A percentile compares a stretch with the other conserved stretches of the same genome.
Conservation (phyloP, 257 asterid species). For the Knoxia roxburghii region DNA sequence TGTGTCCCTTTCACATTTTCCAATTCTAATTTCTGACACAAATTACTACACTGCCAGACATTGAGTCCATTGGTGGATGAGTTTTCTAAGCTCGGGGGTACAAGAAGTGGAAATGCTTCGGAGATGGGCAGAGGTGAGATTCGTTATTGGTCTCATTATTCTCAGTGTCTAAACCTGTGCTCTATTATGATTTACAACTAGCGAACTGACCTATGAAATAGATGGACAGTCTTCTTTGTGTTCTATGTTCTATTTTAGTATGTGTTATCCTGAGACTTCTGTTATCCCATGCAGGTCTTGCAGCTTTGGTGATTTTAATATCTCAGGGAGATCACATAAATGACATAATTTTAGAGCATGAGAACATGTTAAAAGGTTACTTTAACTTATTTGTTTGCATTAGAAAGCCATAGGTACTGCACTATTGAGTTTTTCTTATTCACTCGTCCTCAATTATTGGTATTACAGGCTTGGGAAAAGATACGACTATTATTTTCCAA, state of each 20-base stretch:
- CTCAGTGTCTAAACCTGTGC: background rate
- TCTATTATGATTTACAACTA: background rate
- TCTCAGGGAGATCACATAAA: slow-evolving; percentile 68
- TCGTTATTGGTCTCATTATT: slow-evolving; percentile 11
- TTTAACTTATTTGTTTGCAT: slow-evolving; percentile 17
- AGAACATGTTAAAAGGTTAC: slow-evolving; percentile 64
- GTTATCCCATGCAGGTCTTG: slow-evolving; percentile 47
- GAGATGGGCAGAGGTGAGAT: slow-evolving; percentile 67
- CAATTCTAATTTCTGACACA: background rate
- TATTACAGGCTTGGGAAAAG: slow-evolving; percentile 55
- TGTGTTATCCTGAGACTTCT: slow-evolving; percentile 7
- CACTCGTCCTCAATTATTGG: slow-evolving; percentile 12
- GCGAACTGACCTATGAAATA: background rate
- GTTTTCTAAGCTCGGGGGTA: slow-evolving; percentile 68
- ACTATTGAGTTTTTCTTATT: slow-evolving; percentile 8
- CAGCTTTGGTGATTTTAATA: slow-evolving; percentile 70
- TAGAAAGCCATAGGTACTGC: slow-evolving; percentile 17
- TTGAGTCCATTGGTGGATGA: slow-evolving; percentile 49
- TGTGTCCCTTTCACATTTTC: background rate
- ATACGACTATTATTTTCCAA: slow-evolving; percentile 61
- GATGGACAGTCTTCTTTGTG: background rate
- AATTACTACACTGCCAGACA: slow-evolving; percentile 37
- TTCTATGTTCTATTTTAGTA: background rate
- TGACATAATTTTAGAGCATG: slow-evolving; percentile 45
- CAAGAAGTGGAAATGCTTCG: slow-evolving; percentile 40